Base-by-base conservation (phyloP, 2,329 filamentous ascomycete species). In the Neonectria coccinea region DNA sequence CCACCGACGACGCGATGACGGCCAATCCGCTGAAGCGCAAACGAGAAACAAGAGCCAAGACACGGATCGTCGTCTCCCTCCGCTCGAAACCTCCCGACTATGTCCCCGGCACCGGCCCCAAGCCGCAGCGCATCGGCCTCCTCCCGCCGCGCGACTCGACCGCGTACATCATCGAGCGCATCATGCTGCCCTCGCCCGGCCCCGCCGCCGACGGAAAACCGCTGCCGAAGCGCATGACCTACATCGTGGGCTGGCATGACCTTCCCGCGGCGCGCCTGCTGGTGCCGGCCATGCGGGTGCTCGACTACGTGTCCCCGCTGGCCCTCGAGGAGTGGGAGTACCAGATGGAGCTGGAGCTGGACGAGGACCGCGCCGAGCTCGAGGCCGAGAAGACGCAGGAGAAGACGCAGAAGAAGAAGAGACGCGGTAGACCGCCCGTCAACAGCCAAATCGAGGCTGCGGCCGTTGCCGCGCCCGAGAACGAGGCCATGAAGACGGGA, bases 271-370 rank as follows among this genome's bases (percentile, higher is more conserved):
- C 83, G 42, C 79, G 81, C 18, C 74, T 84, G 51, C 70, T 82
- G 3, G 78, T 89, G 2, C 82, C 79, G 68, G 71, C 83, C 70
- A 79, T 81, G 78, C 59, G 80, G 64, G 80, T 88, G 6, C 79
- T 85, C 12, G 83, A 89, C 33, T 90, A 88, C 66, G 87, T 90
- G 8, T 89, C 88, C 0, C 84, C 85, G 2, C 78, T 80, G 11
- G 81, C 80, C 10, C 69, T 89, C 3, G 88, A 91, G 72, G 81
- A 87, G 0, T 91, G 83, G 79, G 87, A 89, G 66, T 83, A 81
- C 57, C 73, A 78, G 2, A 76, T 80, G 14, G 80, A 81, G 54
- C 76, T 83, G 22, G 78, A 81, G 60, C 74, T 80, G 20, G 82
- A 84, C n/a, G 73, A 78, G 50, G 78, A 82, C 42, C 77, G 78